Evolutionary conservation across 2,329 filamentous ascomycete genomes (phyloP), one percentile per base, ranked within the genome.

Genomic region (Fusarium decemcellulare): DNA sequence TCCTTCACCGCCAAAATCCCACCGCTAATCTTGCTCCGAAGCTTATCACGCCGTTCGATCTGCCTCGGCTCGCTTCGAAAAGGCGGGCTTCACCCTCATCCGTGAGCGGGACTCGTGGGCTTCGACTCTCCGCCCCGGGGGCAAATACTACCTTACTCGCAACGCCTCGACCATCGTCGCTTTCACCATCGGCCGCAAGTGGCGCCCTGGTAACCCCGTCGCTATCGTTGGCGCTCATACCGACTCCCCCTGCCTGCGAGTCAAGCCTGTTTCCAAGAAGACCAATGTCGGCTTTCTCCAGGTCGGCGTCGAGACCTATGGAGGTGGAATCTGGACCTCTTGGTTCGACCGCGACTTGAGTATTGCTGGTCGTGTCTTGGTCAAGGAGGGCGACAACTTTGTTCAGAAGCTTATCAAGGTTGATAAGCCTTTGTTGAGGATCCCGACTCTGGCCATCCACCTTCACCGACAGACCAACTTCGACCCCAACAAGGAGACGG

Each of bases 291-390:
- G 95, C 12, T 99, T 96, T 80, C 82, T 98, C 68, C 96, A 99
- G 82, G 91, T 99, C 61, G 96, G 95, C 56, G 95, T 98, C 54
- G 96, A 99, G 85, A 95, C 94, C 2, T 99, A 99, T 77, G 96
- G 96, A 56, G 96, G 96, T 66, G 96, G 96, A 59, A 91, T 98
- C 76, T 98, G 95, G 95, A 95, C 98, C 81, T 97, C 93, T 48
- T 99, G 92, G 96, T 99, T 99, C 77, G 96, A 99, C 80, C 91
- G 96, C 53, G 96, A 99, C 79, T 84, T 99, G 67, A 92, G 93
- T 74, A 90, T 98, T 57, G 96, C 96, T 34, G 96, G 96, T 9
- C 88, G 96, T 63, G 93, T 93, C 14, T 91, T 98, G 85, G 93
- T 96, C 59, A 90, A 88, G 73, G 90, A 91, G 61, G 87, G 87